Base-by-base conservation (phyloP, 2,329 filamentous ascomycete species). In the Paecilomyces niveus region DNA sequence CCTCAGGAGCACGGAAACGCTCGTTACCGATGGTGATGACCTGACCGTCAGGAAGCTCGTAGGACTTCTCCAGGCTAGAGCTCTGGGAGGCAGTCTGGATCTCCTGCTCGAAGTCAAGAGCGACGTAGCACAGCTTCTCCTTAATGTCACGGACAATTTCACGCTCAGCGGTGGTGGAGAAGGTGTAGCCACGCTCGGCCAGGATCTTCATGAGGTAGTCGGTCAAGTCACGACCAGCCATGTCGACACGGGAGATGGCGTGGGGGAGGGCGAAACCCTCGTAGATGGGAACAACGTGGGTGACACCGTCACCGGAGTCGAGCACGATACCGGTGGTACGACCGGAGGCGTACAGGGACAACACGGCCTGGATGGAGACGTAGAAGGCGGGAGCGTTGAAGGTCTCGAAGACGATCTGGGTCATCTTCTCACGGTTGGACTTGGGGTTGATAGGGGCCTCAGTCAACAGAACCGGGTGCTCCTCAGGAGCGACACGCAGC, bases 341-440 rank as follows among this genome's bases (percentile, higher is more conserved):
- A 89, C 94, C 94, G 75, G 94, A 99, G 74, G 94, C 94, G 84
- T 99, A 99, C 79, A 99, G 89, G 66, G 94, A 99, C 73, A 99
- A 87, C 68, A 99, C 94, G 78, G 94, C 94, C 87, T 97, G 93
- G 81, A 99, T 99, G 76, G 94, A 97, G 85, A 99, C 94, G 87
- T 99, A 99, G 88, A 99, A 97, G 72, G 94, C 94, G 71, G 94
- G 94, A 74, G 94, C 93, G 85, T 99, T 97, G 89, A 99, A 99
- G 73, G 94, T 99, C 88, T 99, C 94, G 85, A 99, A 99, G 80
- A 99, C 92, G 69, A 99, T 99, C 85, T 99, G 94, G 72, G 94
- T 97, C 94, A 99, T 99, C 92, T 99, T 99, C 87, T 99, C 94
- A 88, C 94, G 90, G 87, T 99, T 99, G 85, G 90, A 96, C 88